phyloP scores from a whole-genome alignment of 257 asterid genomes.

The Ballota nigra region DNA sequence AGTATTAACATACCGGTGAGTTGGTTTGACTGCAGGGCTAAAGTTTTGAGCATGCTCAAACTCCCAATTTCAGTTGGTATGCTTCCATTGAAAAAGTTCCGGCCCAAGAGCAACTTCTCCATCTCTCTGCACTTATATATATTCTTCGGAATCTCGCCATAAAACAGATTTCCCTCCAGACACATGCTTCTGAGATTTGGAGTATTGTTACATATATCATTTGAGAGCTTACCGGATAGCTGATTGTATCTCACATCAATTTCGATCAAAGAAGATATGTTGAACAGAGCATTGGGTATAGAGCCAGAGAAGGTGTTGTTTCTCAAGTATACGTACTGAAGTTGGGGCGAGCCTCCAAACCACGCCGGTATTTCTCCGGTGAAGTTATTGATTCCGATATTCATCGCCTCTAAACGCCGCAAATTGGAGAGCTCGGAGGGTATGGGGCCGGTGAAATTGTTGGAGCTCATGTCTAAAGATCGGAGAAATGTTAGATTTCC shows the following conservation, averaged over 20 bases:
- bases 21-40: not conserved
- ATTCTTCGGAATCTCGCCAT: not conserved
- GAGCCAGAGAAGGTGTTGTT: constrained; percentile 15
- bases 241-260: not conserved
- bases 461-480: constrained; percentile 15
- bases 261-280: not conserved
- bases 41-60: not conserved
- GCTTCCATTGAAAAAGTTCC: not conserved
- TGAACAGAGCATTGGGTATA: not conserved
- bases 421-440: constrained; percentile 2
- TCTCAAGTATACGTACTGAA: not conserved
- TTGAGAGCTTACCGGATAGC: not conserved
- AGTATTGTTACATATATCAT: not conserved
- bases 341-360: not conserved
- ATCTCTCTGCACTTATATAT: not conserved
- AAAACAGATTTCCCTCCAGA: not conserved
- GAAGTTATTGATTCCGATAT: not conserved
- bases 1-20: not conserved
- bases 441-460: constrained; percentile 6
- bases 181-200: not conserved
- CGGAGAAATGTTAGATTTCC: constrained; percentile 5
- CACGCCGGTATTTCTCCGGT: constrained; percentile 20
- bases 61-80: constrained; percentile 2
- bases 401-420: not conserved
- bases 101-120: not conserved